Evolutionary conservation across 768 basidiomycete genomes (phyloP), one percentile per base, ranked within the genome.

Genomic region (Amanita thiersii): DNA sequence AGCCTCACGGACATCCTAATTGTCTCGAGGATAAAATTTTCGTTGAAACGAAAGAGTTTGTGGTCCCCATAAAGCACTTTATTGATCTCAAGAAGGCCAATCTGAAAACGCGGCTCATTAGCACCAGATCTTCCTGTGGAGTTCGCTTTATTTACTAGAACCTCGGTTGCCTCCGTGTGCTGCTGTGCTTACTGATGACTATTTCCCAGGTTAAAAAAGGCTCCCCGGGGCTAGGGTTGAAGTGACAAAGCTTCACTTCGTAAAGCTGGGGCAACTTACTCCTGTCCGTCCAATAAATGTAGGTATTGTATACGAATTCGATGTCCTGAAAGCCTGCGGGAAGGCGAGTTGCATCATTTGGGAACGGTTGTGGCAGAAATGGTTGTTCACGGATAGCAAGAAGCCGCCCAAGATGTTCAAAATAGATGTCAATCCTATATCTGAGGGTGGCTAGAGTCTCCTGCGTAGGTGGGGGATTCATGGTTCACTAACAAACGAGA

Each of bases 231-330:
- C 3, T 14, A 2, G 42, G 42, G 21, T 37, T 19, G 25, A 36
- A 43, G 24, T 43, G 42, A 1, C 33, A 32, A 12, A 43, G 18
- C 10, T 43, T 43, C 26, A 43, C 42, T 43, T 43, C 42, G 12
- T 11, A 43, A 2, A 11, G n/a, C 5, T 29, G 34, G 4, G 9
- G 34, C 11, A 12, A 4, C 12, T 31, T 1, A 11, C 11, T 4
- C 2, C 20, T 6, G 34, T 26, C 34, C 14, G 5, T n/a, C 23
- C 14, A 37, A 3, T 43, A 10, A 4, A 43, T 15, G 25, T 36
- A 7, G 25, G 34, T 36, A 4, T 24, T 37, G 18, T 28, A n/a
- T 15, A 37, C 24, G 25, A 30, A 43, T 17, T 43, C 42, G n/a
- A n/a, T 35, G 10, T 43, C 1, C 2, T 33, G 42, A 19, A 43